A percentile compares a stretch with the other conserved stretches of the same genome.
These are phyloP conservation scores for Suhomyces kunorum DNA, from an alignment of 1,139 yeast genomes.

Conservation along the genomic window DNA sequence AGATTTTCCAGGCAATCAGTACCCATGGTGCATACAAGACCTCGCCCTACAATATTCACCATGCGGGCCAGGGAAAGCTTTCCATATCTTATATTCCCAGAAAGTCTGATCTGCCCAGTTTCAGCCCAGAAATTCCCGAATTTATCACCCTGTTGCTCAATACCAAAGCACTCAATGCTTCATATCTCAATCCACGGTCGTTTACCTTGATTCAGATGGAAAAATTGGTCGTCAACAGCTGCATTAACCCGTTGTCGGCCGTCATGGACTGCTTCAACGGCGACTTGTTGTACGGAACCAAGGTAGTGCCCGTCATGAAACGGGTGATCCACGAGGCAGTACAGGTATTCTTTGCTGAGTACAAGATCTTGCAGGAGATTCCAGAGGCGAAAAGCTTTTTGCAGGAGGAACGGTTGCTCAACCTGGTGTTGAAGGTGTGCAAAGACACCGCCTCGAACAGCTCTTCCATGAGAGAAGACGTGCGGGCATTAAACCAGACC, in stretches of 20 bases:
- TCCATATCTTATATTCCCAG: constrained; percentile 42
- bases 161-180: constrained; percentile 41
- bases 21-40: constrained; percentile 73
- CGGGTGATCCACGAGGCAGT: constrained; percentile 51
- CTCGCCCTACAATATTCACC: constrained; percentile 51
- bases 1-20: constrained; percentile 69
- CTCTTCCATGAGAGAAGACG: constrained; percentile 88
- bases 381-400: constrained; percentile 43
- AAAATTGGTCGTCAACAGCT: constrained; percentile 72
- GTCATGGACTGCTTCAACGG: constrained; percentile 74
- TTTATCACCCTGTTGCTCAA: constrained; percentile 34
- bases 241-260: constrained; percentile 75
- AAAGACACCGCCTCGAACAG: constrained; percentile 57
- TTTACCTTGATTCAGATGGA: constrained; percentile 67
- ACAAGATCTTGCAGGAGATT: constrained; percentile 29
- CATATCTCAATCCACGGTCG: constrained; percentile 51
- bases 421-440: constrained; percentile 50
- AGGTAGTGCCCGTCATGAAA: constrained; percentile 34
- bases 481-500: constrained; percentile 57
- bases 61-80: constrained; percentile 67
- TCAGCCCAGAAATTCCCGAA: constrained; percentile 24
- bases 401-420: constrained; percentile 44
- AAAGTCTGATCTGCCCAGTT: constrained; percentile 2
- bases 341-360: constrained; percentile 39
- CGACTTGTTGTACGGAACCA: constrained; percentile 47